Evolutionary conservation across 2,329 filamentous ascomycete genomes (phyloP).

Genomic region (Dothidotthia symphoricarpi): DNA sequence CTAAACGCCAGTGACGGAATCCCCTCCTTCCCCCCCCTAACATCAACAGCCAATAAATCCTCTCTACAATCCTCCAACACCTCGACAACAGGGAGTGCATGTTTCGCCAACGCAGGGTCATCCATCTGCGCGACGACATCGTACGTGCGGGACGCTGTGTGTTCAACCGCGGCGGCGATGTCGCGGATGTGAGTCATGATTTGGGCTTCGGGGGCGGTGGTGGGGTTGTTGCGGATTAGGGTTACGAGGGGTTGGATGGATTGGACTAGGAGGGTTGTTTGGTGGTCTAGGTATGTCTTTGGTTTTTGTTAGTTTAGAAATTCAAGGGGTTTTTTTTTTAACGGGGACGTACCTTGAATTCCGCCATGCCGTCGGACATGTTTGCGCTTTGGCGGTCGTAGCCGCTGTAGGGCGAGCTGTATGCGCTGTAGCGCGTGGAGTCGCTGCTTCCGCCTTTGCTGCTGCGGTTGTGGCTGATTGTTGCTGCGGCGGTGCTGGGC

Average conservation of each 20-base stretch:
- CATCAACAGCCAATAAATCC: conserved; percentile 63
- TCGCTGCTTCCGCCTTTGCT: conserved; percentile 40
- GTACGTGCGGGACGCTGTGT: conserved; percentile 65
- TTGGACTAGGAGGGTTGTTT: conserved; percentile 74
- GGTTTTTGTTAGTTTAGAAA: conserved; percentile 13
- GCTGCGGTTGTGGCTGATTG: conserved; percentile 20
- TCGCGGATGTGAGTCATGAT: conserved; percentile 68
- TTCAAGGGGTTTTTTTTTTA: neutral
- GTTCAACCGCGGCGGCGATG: conserved; percentile 69
- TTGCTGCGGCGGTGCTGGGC: conserved; percentile 10
- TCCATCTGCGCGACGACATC: conserved; percentile 49
- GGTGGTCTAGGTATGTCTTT: conserved; percentile 76
- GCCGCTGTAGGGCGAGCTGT: conserved; percentile 39
- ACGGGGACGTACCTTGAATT: conserved; percentile 56
- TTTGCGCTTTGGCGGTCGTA: conserved; percentile 36
- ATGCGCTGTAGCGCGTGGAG: conserved; percentile 36
- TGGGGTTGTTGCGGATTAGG: conserved; percentile 55
- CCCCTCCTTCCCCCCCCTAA: conserved; percentile 59
- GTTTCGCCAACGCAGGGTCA: conserved; percentile 54
- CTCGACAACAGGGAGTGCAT: conserved; percentile 51
- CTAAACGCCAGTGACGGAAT: conserved; percentile 84
- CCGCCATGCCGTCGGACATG: conserved; percentile 48
- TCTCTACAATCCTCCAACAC: conserved; percentile 63
- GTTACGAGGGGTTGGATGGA: conserved; percentile 78
- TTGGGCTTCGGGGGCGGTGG: conserved; percentile 38